Percentiles rank a stretch among this genome's conserved stretches.
phyloP scores from a whole-genome alignment of 495 filamentous ascomycete species.

The Clavariopsis aquatica region DNA sequence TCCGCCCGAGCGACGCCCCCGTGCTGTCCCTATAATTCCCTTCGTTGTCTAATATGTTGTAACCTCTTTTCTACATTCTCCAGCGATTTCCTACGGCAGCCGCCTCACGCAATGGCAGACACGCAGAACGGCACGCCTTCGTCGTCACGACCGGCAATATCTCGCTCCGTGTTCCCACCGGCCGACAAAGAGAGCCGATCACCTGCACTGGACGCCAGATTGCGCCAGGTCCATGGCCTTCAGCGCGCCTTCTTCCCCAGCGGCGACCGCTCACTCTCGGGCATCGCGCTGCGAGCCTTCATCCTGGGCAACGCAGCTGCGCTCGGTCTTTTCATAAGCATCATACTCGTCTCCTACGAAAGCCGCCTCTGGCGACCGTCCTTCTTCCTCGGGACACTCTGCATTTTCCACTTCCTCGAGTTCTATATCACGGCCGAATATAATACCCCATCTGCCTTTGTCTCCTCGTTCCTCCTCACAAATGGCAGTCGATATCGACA shows the following conservation, averaged over 20 bases:
- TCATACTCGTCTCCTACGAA: slow-evolving; percentile 44
- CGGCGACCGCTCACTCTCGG: slow-evolving; percentile 60
- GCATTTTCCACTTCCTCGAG: slow-evolving; percentile 93
- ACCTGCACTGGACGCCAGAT: slow-evolving; percentile 27
- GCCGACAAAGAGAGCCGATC: slow-evolving; percentile 24
- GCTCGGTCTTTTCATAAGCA: slow-evolving; percentile 48
- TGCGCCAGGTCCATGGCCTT: slow-evolving; percentile 13
- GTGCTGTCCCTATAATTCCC: neutral
- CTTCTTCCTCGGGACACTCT: slow-evolving; percentile 74
- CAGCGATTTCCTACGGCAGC: neutral
- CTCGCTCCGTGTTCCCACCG: slow-evolving; percentile 33
- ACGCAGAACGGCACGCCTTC: slow-evolving; percentile 10
- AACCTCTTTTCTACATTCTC: neutral
- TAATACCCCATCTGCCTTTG: slow-evolving; percentile 71
- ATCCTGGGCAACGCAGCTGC: slow-evolving; percentile 55
- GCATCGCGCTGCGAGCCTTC: slow-evolving; percentile 77
- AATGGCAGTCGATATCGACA: slow-evolving; percentile 85
- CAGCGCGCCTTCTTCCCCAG: slow-evolving; percentile 36
- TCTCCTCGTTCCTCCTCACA: slow-evolving; percentile 76
- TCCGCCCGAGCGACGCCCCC: neutral
- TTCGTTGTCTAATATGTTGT: slow-evolving; percentile 10
- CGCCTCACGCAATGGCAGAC: slow-evolving; percentile 5
- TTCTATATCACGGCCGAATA: slow-evolving; percentile 83
- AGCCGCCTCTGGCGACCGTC: slow-evolving; percentile 76
- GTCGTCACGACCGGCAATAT: slow-evolving; percentile 31